Evolutionary conservation across 2,329 filamentous ascomycete genomes (phyloP).

Genomic region (Fusarium drepaniforme): DNA sequence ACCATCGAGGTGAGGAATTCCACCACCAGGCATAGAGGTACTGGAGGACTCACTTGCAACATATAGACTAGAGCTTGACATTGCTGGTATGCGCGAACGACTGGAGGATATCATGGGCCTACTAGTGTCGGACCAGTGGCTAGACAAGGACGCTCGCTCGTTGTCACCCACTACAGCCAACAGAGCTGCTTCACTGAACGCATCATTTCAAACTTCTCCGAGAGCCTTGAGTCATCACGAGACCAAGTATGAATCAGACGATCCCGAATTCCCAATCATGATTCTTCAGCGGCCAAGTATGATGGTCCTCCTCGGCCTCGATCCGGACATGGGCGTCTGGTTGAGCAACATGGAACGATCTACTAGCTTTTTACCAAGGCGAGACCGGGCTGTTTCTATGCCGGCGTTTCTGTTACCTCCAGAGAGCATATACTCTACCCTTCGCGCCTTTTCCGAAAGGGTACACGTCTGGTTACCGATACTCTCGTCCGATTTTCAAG

Average conservation of each 20-base stretch:
- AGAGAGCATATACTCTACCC: background rate
- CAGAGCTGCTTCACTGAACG: background rate
- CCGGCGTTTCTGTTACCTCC: background rate
- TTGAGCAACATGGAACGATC: background rate
- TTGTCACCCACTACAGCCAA: background rate
- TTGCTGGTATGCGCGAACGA: conserved; percentile 5
- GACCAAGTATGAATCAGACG: background rate
- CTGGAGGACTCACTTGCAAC: background rate
- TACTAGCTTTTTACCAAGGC: background rate
- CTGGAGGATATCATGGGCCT: conserved; percentile 6
- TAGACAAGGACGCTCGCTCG: background rate
- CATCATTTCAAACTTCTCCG: background rate
- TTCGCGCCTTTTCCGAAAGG: background rate
- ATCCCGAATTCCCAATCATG: conserved; percentile 9
- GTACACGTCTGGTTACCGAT: conserved; percentile 6
- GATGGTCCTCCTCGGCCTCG: conserved; percentile 8
- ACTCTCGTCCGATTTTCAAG: background rate
- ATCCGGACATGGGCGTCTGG: background rate
- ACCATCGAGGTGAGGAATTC: background rate
- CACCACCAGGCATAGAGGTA: conserved; percentile 42
- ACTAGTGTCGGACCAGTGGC: background rate
- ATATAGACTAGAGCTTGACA: background rate
- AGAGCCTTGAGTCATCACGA: background rate
- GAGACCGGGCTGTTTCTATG: background rate
- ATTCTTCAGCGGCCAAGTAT: background rate